These are phyloP conservation scores for Scheffersomyces illinoinensis DNA, from an alignment of 1,139 yeast genomes.

Conservation along the genomic window DNA sequence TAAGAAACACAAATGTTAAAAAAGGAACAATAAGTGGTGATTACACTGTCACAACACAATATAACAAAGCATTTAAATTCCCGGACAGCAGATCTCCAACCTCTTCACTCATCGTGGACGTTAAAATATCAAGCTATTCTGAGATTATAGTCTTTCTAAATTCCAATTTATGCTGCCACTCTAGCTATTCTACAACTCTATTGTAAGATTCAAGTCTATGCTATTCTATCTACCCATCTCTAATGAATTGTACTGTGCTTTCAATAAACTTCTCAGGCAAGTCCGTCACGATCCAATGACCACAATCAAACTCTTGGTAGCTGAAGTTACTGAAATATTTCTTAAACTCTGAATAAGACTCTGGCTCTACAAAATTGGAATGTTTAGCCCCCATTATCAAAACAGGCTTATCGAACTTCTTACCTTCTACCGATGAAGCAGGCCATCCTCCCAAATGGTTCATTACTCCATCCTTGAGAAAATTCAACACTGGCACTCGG, in stretches of 20 bases:
- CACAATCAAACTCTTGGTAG: slow-evolving; percentile 35
- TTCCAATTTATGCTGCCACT: background rate
- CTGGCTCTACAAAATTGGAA: slow-evolving; percentile 39
- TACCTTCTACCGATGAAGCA: slow-evolving; percentile 16
- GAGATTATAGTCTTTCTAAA: too few species aligned
- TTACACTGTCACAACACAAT: too few species aligned
- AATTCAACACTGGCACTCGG: slow-evolving; percentile 26
- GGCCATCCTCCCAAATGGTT: slow-evolving; percentile 48
- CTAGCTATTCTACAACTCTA: background rate
- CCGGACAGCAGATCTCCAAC: too few species aligned
- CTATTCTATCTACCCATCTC: background rate
- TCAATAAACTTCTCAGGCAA: slow-evolving; percentile 37
- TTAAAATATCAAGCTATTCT: background rate
- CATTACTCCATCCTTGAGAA: slow-evolving; percentile 25
- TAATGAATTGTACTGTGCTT: slow-evolving; percentile 20
- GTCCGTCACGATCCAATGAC: slow-evolving; percentile 50
- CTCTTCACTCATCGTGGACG: too few species aligned
- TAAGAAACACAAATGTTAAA: too few species aligned
- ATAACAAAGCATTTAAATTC: too few species aligned
- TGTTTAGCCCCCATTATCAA: slow-evolving; percentile 42
- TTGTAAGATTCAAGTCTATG: background rate
- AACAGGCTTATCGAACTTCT: slow-evolving; percentile 35
- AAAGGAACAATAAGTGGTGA: too few species aligned
- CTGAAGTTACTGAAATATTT: slow-evolving; percentile 35
- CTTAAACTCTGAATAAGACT: slow-evolving; percentile 29